These are phyloP conservation scores for Periconia sp. DNA, from an alignment of 2,329 filamentous ascomycete genomes.

Conservation along the genomic window DNA sequence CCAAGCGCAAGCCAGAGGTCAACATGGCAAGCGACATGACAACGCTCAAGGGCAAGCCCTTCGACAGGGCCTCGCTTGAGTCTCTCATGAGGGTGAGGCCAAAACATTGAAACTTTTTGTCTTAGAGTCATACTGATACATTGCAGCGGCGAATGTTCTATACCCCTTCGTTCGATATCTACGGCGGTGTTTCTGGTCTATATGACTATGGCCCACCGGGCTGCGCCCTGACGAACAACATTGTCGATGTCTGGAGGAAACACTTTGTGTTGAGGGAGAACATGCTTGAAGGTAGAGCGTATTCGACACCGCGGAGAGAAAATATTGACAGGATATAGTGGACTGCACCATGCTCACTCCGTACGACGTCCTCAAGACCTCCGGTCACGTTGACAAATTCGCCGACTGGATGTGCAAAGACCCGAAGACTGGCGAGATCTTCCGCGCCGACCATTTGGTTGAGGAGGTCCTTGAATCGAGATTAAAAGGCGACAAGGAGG, in stretches of 20 bases:
- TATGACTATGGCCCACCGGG: constrained; percentile 95
- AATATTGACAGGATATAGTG: constrained; percentile 52
- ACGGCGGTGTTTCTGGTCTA: constrained; percentile 84
- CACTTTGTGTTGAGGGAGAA: constrained; percentile 93
- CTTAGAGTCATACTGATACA: constrained; percentile 33
- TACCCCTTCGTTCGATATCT: constrained; percentile 94
- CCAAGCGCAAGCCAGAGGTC: constrained; percentile 36
- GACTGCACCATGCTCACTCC: constrained; percentile 95
- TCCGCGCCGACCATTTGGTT: constrained; percentile 94
- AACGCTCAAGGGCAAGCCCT: constrained; percentile 78
- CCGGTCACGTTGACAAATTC: constrained; percentile 95
- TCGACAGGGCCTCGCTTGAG: constrained; percentile 83
- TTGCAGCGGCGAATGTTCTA: constrained; percentile 68
- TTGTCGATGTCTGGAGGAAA: constrained; percentile 88
- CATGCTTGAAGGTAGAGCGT: constrained; percentile 72
- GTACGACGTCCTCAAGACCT: constrained; percentile 89
- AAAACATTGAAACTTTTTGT: no score
- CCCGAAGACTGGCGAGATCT: constrained; percentile 94
- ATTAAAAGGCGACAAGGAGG: constrained; percentile 89
- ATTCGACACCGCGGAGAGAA: constrained; percentile 12
- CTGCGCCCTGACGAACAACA: constrained; percentile 83
- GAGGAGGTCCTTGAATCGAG: constrained; percentile 90
- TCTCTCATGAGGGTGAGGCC: constrained; percentile 81
- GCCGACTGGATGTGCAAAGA: constrained; percentile 99
- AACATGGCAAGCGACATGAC: constrained; percentile 48